Evolutionary conservation across 768 basidiomycete genomes (phyloP), one percentile per base, ranked within the genome.

Genomic region (Royoungia palumana): DNA sequence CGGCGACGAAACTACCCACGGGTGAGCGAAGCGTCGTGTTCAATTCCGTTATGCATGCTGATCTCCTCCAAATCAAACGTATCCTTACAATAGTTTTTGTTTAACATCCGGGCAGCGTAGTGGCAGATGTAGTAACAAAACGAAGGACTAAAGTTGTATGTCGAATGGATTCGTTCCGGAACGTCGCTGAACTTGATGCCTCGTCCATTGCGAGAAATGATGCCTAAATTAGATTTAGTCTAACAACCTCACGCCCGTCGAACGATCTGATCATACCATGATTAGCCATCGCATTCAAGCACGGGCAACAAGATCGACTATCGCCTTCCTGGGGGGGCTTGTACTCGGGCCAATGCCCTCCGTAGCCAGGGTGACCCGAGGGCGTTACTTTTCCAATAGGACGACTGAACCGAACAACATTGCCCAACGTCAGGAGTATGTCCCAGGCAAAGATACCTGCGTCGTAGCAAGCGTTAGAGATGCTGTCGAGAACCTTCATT

Each of bases 251-350:
- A 22, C 21, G 17, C 27, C 46, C 25, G 81, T 81, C 2, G 74
- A 72, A 60, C 69, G 77, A 44, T 75, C 75, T 17, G n/a, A 35
- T 14, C 65, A n/a, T 43, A 87, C 87, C 88, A 54, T 90, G 88
- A 60, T 90, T 90, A 4, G 88, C 85, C 78, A 91, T 71, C 0
- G 85, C 81, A 56, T 90, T 89, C 53, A 89, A 65, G 12, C 77
- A 84, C 6, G 87, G 87, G 54, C 87, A 89, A 5, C 81, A 78
- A 55, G 77, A 77, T 11, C 88, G 72, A 59, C 85, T 86, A 54
- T 89, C 87, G 3, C 76, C 78, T 10, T 80, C 74, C 54, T 65
- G 67, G 13, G 86, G 78, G 0, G 82, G 64, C 8, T 75, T 67
- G 54, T 73, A 89, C 59, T 82, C 78, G 8, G 87, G 85, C 87